These are phyloP conservation scores for Agaricales sp. DNA, from an alignment of 1,284 basidiomycete species.

Conservation along the genomic window DNA sequence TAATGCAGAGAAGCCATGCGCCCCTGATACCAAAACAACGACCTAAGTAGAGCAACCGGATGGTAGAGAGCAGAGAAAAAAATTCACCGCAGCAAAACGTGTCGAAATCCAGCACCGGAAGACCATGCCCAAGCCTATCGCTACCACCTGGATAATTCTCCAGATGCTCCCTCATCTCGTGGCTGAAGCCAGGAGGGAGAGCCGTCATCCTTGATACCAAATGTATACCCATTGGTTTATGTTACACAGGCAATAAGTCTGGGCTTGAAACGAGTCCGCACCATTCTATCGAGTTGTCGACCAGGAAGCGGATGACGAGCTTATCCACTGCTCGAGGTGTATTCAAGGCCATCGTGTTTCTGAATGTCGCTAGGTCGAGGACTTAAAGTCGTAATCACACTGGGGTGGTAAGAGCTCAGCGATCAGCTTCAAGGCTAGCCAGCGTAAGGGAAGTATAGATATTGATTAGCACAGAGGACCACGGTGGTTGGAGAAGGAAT, in stretches of 20 bases:
- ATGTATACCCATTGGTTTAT: too few species aligned
- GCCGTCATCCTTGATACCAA: too few species aligned
- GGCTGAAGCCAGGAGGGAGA: constrained; percentile 67
- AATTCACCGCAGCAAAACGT: constrained; percentile 64
- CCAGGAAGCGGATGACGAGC: constrained; percentile 54
- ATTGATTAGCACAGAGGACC: too few species aligned
- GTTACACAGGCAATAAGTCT: too few species aligned
- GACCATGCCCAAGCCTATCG: constrained; percentile 11
- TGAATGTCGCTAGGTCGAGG: too few species aligned
- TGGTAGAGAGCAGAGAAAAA: constrained; percentile 3
- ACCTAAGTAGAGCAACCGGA: constrained; percentile 36
- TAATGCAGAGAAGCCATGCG: neutral
- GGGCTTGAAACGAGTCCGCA: too few species aligned
- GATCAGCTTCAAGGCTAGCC: too few species aligned
- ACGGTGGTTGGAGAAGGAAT: too few species aligned
- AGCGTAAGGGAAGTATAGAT: too few species aligned
- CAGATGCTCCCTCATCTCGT: constrained; percentile 62
- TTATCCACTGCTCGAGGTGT: constrained; percentile 29
- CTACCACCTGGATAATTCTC: constrained; percentile 45
- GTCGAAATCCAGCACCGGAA: constrained; percentile 52
- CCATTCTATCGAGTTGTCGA: constrained; percentile 77
- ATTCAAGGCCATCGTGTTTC: neutral
- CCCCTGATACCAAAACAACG: constrained; percentile 58
- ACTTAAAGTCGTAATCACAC: too few species aligned
- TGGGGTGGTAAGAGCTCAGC: too few species aligned